Evolutionary conservation across 1,284 basidiomycete species (phyloP).

Genomic region (Boletus chippewaensis): DNA sequence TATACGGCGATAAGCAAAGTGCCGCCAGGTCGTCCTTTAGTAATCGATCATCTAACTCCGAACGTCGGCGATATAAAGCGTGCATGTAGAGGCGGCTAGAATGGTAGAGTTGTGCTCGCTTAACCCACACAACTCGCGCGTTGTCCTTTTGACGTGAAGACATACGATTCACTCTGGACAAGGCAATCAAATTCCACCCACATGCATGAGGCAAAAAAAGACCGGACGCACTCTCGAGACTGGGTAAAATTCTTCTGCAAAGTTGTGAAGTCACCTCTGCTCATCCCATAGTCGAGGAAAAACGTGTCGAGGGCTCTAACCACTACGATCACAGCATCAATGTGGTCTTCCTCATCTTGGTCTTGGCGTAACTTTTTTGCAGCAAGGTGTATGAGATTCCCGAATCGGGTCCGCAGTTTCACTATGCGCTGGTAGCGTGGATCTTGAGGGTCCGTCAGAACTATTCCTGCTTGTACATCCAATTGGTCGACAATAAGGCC

Average conservation of each 20-base stretch:
- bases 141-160: slow-evolving; percentile 72
- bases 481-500: slow-evolving; percentile 59
- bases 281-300: slow-evolving; percentile 69
- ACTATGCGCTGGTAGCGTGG: slow-evolving; percentile 65
- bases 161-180: slow-evolving; percentile 52
- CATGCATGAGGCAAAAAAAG: background rate
- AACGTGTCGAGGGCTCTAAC: slow-evolving; percentile 69
- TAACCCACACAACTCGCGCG: slow-evolving; percentile 69
- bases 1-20: slow-evolving; percentile 82
- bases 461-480: slow-evolving; percentile 68
- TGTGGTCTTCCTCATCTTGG: slow-evolving; percentile 74
- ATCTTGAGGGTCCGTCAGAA: slow-evolving; percentile 72
- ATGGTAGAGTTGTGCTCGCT: slow-evolving; percentile 76
- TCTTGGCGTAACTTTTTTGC: slow-evolving; percentile 58
- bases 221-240: slow-evolving; percentile 55
- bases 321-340: slow-evolving; percentile 77
- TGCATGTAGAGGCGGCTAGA: slow-evolving; percentile 70
- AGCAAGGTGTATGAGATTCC: slow-evolving; percentile 65
- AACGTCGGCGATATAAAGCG: slow-evolving; percentile 74
- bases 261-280: slow-evolving; percentile 49
- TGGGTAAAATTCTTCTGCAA: slow-evolving; percentile 65
- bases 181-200: background rate
- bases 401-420: slow-evolving; percentile 61
- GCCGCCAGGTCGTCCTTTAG: slow-evolving; percentile 71
- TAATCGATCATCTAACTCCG: slow-evolving; percentile 74